Evolutionary conservation across 345 rosid species (phyloP).

Genomic region (Moricandia arvensis): DNA sequence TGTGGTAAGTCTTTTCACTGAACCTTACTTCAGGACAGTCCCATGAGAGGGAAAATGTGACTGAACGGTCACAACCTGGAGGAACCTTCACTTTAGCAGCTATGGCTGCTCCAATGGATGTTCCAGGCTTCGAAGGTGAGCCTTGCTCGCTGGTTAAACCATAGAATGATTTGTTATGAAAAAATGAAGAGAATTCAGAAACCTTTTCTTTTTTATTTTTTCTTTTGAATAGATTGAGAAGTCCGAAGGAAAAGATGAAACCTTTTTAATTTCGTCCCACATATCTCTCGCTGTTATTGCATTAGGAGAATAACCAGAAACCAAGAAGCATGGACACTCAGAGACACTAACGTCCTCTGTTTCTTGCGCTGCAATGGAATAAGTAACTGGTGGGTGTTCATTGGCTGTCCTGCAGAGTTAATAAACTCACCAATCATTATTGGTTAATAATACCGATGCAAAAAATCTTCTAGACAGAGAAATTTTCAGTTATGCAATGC

Average conservation of each 20-base stretch:
- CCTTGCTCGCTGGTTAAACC: slow-evolving; percentile 40
- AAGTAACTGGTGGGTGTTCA: slow-evolving; percentile 58
- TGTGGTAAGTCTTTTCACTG: slow-evolving; percentile 67
- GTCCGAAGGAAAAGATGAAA: slow-evolving; percentile 18
- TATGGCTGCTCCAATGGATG: slow-evolving; percentile 89
- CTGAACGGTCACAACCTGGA: slow-evolving; percentile 52
- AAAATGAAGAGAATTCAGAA: background rate
- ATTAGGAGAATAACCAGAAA: slow-evolving; percentile 49
- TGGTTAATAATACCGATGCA: background rate
- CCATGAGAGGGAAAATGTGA: slow-evolving; percentile 87
- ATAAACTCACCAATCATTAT: background rate
- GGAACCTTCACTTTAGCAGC: slow-evolving; percentile 81
- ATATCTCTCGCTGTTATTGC: slow-evolving; percentile 69
- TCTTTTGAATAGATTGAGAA: background rate
- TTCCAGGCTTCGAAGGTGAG: slow-evolving; percentile 69
- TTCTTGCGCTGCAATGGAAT: slow-evolving; percentile 67
- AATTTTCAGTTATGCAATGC: background rate
- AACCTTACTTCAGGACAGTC: slow-evolving; percentile 88
- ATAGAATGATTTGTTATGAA: slow-evolving; percentile 70
- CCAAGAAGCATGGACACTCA: slow-evolving; percentile 64
- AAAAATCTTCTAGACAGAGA: background rate
- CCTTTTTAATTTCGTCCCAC: slow-evolving; percentile 94
- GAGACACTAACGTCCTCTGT: slow-evolving; percentile 62
- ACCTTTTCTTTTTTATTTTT: too few relatives aligned
- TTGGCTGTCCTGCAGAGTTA: slow-evolving; percentile 68